Evolutionary conservation across 495 filamentous ascomycete species (phyloP), one percentile per base, ranked within the genome.

Genomic region (Penicillium taxi): DNA sequence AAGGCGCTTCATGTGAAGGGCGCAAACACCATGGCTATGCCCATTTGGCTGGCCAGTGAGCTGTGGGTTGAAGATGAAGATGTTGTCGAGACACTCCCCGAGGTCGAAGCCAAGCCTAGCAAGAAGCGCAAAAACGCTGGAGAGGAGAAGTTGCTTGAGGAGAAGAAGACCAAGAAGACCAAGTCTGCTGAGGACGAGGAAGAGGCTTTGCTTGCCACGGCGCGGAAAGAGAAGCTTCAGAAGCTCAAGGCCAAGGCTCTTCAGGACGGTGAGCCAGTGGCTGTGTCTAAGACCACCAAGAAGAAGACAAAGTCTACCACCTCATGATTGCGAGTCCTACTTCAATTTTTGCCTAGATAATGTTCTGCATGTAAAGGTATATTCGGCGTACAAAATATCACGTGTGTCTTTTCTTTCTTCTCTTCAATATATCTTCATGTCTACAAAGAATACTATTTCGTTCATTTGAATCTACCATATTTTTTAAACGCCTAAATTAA

Each of bases 21-120:
- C 5, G 79, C 84, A 7, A 76, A 81, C 47, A 93, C 87, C 7
- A 82, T 76, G 41, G 86, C 89, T 9, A 66, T 98, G 47, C 91
- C 91, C 9, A 78, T 98, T 42, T 98, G 86, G 82, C 67, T 96
- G 52, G 82, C 91, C 6, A 77, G 81, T 50, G 84, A 96, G 66
- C 63, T 98, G 35, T 98, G 89, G 86, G 64, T 82, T 21, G 82
- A 86, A 34, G 82, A 89, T 45, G 68, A 61, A 14, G 84, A 94
- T 59, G 81, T 96, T 4, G 61, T 94, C 48, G 76, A 75, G 35
- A 48, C 52, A 15, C 59, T 62, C 33, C 56, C 65, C 30, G 58
- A 58, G 16, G 75, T 77, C 55, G 67, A 68, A 15, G 62, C 66
- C 40, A 80, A 76, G 57, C 65, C 72, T 37, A 67, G 64, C 40